A percentile compares a stretch with the other conserved stretches of the same genome.
Evolutionary conservation across 139 green algal genomes (phyloP).

Genomic region (Volvox reticuliferus): DNA sequence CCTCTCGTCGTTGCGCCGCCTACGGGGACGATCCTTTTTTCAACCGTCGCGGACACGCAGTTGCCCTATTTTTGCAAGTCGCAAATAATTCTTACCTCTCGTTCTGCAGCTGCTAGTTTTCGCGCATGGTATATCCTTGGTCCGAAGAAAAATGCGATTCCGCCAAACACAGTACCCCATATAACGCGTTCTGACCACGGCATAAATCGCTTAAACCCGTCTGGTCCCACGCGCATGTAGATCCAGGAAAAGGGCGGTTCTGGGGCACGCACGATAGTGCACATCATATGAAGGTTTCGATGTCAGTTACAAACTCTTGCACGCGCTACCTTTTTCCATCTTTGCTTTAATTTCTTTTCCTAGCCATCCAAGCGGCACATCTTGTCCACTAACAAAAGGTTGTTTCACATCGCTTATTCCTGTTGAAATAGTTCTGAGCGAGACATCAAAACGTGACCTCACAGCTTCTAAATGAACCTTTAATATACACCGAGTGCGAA

Average conservation of each 20-base stretch:
- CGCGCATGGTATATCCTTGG: conserved; percentile 53
- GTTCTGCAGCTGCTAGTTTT: neutral
- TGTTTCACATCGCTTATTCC: neutral
- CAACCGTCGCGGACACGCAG: neutral
- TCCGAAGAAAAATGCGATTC: conserved; percentile 66
- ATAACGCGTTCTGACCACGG: conserved; percentile 81
- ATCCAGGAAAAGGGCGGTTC: conserved; percentile 21
- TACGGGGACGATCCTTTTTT: neutral
- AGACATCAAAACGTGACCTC: neutral
- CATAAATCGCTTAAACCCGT: conserved; percentile 66
- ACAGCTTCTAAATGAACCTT: neutral
- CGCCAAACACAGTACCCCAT: conserved; percentile 81
- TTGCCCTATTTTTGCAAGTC: neutral
- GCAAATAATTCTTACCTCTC: neutral
- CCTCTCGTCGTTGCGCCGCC: conserved; percentile 7
- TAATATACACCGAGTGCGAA: neutral
- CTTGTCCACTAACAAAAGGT: conserved; percentile 18
- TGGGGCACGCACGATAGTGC: neutral
- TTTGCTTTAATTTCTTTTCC: conserved; percentile 15
- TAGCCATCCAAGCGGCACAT: neutral
- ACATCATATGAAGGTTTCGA: too few relatives aligned
- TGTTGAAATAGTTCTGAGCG: neutral
- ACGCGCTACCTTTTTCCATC: neutral
- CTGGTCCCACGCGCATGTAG: conserved; percentile 62
- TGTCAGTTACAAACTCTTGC: too few relatives aligned